Evolutionary conservation across 768 basidiomycete species (phyloP).

Genomic region (Macrocybe gigantea): DNA sequence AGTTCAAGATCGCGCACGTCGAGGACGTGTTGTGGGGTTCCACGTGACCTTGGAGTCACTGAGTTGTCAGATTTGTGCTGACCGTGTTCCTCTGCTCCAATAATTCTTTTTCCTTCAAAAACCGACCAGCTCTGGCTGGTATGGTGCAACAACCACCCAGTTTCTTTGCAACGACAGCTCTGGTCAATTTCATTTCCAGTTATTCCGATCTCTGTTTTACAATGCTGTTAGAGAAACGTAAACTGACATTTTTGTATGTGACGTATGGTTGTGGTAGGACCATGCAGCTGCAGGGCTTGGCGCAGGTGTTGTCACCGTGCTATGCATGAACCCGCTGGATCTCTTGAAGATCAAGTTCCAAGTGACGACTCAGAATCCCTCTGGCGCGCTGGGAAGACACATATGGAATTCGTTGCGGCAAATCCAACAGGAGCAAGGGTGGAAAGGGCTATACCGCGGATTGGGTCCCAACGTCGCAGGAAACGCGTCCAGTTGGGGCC

Average conservation of each 20-base stretch:
- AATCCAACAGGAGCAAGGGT: slow-evolving; percentile 72
- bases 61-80: too few relatives aligned
- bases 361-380: slow-evolving; percentile 64
- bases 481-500: slow-evolving; percentile 94
- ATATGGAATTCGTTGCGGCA: slow-evolving; percentile 73
- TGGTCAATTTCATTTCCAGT: slow-evolving; percentile 21
- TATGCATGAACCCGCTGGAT: slow-evolving; percentile 97
- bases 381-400: slow-evolving; percentile 58
- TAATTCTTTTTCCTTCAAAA: not conserved
- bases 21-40: too few relatives aligned
- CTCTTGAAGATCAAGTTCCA: slow-evolving; percentile 93
- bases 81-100: too few relatives aligned
- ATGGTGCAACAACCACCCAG: slow-evolving; percentile 40
- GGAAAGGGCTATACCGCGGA: slow-evolving; percentile 86
- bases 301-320: slow-evolving; percentile 86
- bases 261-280: slow-evolving; percentile 46
- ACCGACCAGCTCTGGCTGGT: slow-evolving; percentile 20
- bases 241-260: too few relatives aligned
- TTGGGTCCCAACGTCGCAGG: slow-evolving; percentile 88
- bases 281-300: slow-evolving; percentile 93
- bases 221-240: too few relatives aligned
- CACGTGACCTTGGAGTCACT: too few relatives aligned
- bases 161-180: slow-evolving; percentile 45
- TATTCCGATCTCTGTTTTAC: not conserved
- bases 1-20: too few relatives aligned